phyloP scores from a whole-genome alignment of 2,329 filamentous ascomycete species.

The Arthrobotrys pseudoclavata region DNA sequence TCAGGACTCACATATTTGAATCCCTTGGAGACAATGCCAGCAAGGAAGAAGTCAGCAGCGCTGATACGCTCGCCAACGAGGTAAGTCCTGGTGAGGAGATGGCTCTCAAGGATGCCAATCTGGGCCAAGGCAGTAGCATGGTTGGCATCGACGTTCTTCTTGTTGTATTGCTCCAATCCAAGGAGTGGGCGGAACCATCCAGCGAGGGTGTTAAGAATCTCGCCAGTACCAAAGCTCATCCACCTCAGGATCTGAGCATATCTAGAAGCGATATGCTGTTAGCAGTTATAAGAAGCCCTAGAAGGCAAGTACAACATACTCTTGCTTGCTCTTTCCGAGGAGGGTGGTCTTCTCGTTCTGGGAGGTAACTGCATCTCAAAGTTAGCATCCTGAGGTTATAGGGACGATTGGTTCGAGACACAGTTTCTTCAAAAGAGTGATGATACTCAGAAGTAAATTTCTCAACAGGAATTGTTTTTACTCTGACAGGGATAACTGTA shows the following conservation, averaged over 20 bases:
- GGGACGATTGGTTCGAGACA: constrained; percentile 18
- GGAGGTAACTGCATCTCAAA: constrained; percentile 79
- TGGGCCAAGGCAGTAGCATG: constrained; percentile 78
- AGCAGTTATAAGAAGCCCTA: constrained; percentile 58
- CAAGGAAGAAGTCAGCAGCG: constrained; percentile 90
- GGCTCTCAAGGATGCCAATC: constrained; percentile 81
- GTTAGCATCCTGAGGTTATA: constrained; percentile 32
- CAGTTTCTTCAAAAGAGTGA: constrained; percentile 65
- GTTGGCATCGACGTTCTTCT: constrained; percentile 91
- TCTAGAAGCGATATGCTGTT: constrained; percentile 66
- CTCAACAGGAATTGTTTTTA: constrained; percentile 79
- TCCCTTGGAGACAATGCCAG: constrained; percentile 83
- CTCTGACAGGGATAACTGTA: constrained; percentile 99
- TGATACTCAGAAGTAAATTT: constrained; percentile 80
- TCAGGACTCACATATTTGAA: constrained; percentile 77
- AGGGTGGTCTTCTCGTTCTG: constrained; percentile 99
- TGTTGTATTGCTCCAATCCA: constrained; percentile 90
- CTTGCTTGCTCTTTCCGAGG: constrained; percentile 99
- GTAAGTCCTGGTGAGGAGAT: constrained; percentile 94
- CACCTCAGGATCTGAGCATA: constrained; percentile 98
- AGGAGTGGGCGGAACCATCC: constrained; percentile 88
- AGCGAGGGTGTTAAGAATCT: constrained; percentile 80
- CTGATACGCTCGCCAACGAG: constrained; percentile 98
- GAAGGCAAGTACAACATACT: constrained; percentile 72
- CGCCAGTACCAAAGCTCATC: constrained; percentile 96